These are phyloP conservation scores for Alternaria metachromatica DNA, from an alignment of 2,329 filamentous ascomycete species.

Conservation along the genomic window DNA sequence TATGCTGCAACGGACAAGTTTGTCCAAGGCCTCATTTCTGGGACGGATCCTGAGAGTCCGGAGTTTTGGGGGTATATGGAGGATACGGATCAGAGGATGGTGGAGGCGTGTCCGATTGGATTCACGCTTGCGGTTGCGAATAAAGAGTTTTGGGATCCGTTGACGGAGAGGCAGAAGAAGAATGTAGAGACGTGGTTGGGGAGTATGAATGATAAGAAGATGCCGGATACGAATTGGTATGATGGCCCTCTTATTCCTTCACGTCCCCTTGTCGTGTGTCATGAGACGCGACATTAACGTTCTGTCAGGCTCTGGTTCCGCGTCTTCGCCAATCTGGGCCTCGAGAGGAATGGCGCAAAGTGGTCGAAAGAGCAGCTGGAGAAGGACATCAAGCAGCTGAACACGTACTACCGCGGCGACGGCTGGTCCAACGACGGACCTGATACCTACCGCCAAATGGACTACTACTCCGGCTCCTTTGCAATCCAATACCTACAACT, in stretches of 20 bases:
- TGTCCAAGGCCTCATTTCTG: constrained; percentile 72
- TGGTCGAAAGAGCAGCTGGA: constrained; percentile 74
- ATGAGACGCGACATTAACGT: constrained; percentile 19
- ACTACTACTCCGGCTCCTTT: constrained; percentile 84
- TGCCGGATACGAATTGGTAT: constrained; percentile 69
- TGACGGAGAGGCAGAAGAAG: constrained; percentile 66
- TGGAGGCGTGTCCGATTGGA: constrained; percentile 81
- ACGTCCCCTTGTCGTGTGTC: background rate
- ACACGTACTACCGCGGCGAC: constrained; percentile 81
- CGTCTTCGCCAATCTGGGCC: constrained; percentile 80
- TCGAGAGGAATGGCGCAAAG: constrained; percentile 75
- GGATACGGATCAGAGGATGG: constrained; percentile 82
- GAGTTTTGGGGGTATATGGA: constrained; percentile 81
- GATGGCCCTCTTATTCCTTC: constrained; percentile 3
- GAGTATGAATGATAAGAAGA: constrained; percentile 79
- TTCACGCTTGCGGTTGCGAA: constrained; percentile 74
- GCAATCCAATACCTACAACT: constrained; percentile 83
- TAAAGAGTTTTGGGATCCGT: constrained; percentile 68
- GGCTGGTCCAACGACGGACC: constrained; percentile 86
- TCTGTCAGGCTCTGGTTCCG: constrained; percentile 77
- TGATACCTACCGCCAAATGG: constrained; percentile 80
- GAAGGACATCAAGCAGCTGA: constrained; percentile 76
- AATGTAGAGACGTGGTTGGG: constrained; percentile 77
- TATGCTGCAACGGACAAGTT: constrained; percentile 71
- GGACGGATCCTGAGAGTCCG: constrained; percentile 71